Evolutionary conservation across 2,329 filamentous ascomycete genomes (phyloP).

Genomic region (Colletotrichum simmondsii): DNA sequence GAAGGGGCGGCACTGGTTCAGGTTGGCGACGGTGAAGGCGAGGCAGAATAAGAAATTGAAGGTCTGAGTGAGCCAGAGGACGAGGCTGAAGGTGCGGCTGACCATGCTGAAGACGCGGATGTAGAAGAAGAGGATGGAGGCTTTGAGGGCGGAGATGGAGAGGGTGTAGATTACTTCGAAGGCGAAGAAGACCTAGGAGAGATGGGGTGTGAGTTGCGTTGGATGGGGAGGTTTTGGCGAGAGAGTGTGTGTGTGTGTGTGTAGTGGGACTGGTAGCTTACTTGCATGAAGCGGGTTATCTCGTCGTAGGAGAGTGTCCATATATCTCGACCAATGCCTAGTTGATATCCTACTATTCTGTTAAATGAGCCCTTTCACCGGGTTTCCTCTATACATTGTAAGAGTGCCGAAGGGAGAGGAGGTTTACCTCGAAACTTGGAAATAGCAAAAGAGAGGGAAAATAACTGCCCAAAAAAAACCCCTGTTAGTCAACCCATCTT

Average conservation of each 20-base stretch:
- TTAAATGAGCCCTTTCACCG: background rate
- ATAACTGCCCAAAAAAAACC: background rate
- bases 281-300: conserved; percentile 11
- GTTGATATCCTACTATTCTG: background rate
- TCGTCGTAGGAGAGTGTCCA: conserved; percentile 6
- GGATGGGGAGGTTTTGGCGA: too few relatives aligned
- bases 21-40: conserved; percentile 46
- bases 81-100: conserved; percentile 36
- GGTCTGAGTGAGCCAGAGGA: conserved; percentile 36
- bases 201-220: too few relatives aligned
- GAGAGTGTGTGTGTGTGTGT: too few relatives aligned
- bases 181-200: conserved; percentile 26
- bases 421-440: conserved; percentile 17
- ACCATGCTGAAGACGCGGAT: conserved; percentile 48
- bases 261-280: background rate
- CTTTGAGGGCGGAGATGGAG: conserved; percentile 51
- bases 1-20: conserved; percentile 54
- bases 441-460: conserved; percentile 12
- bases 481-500: background rate
- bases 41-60: conserved; percentile 27
- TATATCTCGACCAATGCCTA: conserved; percentile 18
- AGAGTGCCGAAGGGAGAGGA: too few relatives aligned
- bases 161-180: conserved; percentile 24
- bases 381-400: too few relatives aligned
- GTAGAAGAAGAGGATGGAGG: conserved; percentile 50